phyloP scores from a whole-genome alignment of 129 eudicot species.

The Scalesia atractyloides region DNA sequence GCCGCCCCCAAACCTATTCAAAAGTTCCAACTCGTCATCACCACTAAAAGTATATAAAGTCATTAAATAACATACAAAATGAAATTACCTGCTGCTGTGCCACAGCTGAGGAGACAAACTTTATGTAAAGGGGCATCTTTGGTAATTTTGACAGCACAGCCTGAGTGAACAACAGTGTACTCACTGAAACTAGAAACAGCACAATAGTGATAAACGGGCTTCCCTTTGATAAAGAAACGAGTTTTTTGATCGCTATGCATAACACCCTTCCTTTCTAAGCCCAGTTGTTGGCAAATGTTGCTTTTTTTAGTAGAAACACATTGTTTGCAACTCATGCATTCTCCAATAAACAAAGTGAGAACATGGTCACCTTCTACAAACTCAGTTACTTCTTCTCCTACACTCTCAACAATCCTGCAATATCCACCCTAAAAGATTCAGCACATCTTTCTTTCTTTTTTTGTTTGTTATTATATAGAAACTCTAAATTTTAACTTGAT shows the following conservation, averaged over 20 bases:
- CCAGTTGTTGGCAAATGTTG: slow-evolving; percentile 90
- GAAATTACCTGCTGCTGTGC: slow-evolving; percentile 82
- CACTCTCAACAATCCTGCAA: slow-evolving; percentile 92
- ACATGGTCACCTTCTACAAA: slow-evolving; percentile 88
- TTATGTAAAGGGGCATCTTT: slow-evolving; percentile 78
- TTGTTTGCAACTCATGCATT: slow-evolving; percentile 88
- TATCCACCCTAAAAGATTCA: slow-evolving; percentile 22
- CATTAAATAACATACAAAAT: neutral
- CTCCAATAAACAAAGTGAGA: slow-evolving; percentile 90
- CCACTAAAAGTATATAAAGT: neutral
- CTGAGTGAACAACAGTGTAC: slow-evolving; percentile 91
- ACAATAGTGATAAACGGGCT: slow-evolving; percentile 86
- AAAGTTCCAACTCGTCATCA: slow-evolving; percentile 7
- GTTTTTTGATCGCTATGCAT: slow-evolving; percentile 96
- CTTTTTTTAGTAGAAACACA: slow-evolving; percentile 79
- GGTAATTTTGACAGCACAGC: slow-evolving; percentile 88
- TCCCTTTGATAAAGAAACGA: slow-evolving; percentile 76
- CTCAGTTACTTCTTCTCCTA: slow-evolving; percentile 90
- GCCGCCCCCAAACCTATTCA: slow-evolving; percentile 87
- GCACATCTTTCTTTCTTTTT: neutral
- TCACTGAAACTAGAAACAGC: slow-evolving; percentile 99
- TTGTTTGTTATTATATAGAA: neutral
- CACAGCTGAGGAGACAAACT: slow-evolving; percentile 95
- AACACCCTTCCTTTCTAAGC: slow-evolving; percentile 82
- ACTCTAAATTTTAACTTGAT: neutral